Conservation (phyloP, 306 rosid species). For the Ormosia emarginata region DNA sequence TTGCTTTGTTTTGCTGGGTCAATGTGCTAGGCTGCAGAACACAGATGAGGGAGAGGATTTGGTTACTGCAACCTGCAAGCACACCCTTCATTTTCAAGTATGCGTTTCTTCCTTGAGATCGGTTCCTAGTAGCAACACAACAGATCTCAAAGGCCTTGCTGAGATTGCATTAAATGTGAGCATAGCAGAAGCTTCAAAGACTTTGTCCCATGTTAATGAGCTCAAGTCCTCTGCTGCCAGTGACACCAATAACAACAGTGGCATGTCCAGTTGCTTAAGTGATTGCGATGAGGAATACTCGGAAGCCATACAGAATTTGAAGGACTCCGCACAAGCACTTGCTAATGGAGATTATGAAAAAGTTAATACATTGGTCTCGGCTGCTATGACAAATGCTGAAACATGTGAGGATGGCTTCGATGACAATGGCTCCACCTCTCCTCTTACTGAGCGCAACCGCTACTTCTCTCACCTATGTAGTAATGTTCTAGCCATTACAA, state of each 20-base stretch:
- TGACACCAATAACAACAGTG: not conserved
- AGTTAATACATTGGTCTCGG: conserved; percentile 18
- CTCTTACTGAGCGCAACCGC: conserved; percentile 19
- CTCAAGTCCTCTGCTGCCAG: conserved; percentile 12
- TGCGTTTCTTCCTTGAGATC: conserved; percentile 36
- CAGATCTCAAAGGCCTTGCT: conserved; percentile 27
- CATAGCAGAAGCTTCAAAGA: conserved; percentile 2
- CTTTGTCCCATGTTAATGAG: conserved; percentile 4
- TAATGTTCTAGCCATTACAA: conserved; percentile 29
- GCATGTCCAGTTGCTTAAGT: not conserved
- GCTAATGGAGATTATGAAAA: conserved; percentile 14
- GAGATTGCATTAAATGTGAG: conserved; percentile 31
- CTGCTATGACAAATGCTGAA: conserved; percentile 41
- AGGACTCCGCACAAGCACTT: conserved; percentile 22
- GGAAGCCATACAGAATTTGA: conserved; percentile 28
- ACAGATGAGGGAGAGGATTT: conserved; percentile 23
- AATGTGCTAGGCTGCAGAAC: not conserved
- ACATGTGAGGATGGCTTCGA: conserved; percentile 39
- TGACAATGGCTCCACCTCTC: not conserved
- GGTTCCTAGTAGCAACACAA: conserved; percentile 11
- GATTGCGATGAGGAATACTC: conserved; percentile 30
- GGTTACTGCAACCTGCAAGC: conserved; percentile 26
- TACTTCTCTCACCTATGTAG: conserved; percentile 35
- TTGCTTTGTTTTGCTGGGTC: not conserved
- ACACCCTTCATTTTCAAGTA: conserved; percentile 30